Base-by-base conservation (phyloP, 768 basidiomycete species). In the Mrakia hoshinonis region DNA sequence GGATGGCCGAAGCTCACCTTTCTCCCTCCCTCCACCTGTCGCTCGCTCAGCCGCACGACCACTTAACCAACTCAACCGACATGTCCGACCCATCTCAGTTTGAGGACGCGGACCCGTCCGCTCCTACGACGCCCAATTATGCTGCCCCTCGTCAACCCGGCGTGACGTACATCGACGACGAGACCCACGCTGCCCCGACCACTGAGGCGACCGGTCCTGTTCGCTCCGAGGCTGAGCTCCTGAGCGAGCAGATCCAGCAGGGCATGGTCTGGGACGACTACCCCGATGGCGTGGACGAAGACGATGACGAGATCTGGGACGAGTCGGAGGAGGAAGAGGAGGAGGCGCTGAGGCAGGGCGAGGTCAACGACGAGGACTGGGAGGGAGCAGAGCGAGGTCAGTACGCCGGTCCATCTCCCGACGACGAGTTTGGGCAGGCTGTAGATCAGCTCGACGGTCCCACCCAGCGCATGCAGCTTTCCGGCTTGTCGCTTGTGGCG, bases 281-380 rank as follows among this genome's bases (percentile, higher is more conserved):
- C 15, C 49, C 74, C 38, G 75, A 72, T n/a, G 73, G 73, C 1
- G 66, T 47, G 22, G 73, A 70, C 20, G 62, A 55, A 1, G 73
- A 76, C 11, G 68, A 61, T 12, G 69, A 73, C 15, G 76, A 73
- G 52, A 55, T 68, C 22, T 74, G 75, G 15, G 74, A 75, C 18
- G 66, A 68, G 26, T 73, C 73, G 46, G 77, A 76, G 73, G 78
- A 77, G 38, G 75, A 68, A 15, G 67, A 68, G 48, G 67, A 68
- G 43, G 51, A 54, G 52, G 55, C 55, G 51, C 54, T 68, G 67
- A 54, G 67, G 67, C 52, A 52, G 38, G 70, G 70, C 10, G 70
- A 64, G 39, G 70, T 79, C 29, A 77, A 80, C 31, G 78, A 79
- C 58, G 80, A 79, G 69, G 80, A 80, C 68, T 80, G 80, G 80